Evolutionary conservation across 2,329 filamentous ascomycete genomes (phyloP), one percentile per base, ranked within the genome.

Genomic region (Penicillium sp.): DNA sequence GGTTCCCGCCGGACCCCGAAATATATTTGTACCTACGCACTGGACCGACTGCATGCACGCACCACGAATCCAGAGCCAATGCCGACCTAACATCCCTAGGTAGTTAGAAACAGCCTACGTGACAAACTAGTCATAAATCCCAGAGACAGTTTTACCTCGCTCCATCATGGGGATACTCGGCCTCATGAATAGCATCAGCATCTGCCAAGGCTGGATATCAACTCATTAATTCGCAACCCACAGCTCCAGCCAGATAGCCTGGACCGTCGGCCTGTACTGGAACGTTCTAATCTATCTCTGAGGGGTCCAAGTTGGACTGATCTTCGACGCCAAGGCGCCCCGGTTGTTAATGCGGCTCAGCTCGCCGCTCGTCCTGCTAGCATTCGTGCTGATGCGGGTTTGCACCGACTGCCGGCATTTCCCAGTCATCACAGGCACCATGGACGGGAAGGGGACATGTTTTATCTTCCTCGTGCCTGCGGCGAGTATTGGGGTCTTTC

Each of bases 151-250:
- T 79, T 74, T 67, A 77, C 20, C 20, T 20, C 20, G 73, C 66
- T 70, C 71, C 28, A 76, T 80, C 63, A 67, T 78, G 25, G 72
- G 73, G 11, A 73, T 72, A 4, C 76, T 80, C 59, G 79, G 79
- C 5, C 41, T 79, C 22, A 63, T 78, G 54, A 79, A 79, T 34
- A 76, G 71, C 3, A 64, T 78, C 5, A 76, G 75, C 0, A 72
- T 76, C 12, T 66, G 79, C 2, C 73, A 79, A 55, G 73, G 77
- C 1, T 79, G 74, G 72, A 71, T 76, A 3, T 69, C 67, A 35
- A 66, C 69, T 1, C 70, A 79, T 57, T 74, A 78, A 54, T 64
- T 80, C 22, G 72, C 75, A 1, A 60, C 72, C 17, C 73, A 72
- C 0, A 71, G 66, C 14, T 53, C 57, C 14, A 62, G 63, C 0